Evolutionary conservation across 805 yeast genomes (phyloP).

Genomic region (Priceomyces haplophilus): DNA sequence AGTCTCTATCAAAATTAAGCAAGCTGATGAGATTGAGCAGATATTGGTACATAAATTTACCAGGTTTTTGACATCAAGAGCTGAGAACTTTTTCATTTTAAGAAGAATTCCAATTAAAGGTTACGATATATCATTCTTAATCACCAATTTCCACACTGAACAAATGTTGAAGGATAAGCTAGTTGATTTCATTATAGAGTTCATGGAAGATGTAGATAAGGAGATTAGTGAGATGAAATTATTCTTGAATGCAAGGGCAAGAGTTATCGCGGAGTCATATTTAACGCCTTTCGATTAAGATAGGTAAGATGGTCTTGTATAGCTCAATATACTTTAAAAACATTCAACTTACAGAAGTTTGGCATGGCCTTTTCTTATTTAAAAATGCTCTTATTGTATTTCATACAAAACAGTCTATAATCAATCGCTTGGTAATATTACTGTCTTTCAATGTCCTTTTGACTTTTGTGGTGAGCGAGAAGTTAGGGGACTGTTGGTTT

Average conservation of each 20-base stretch:
- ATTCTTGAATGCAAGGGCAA: slow-evolving; percentile 94
- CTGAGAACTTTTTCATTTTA: slow-evolving; percentile 87
- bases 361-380: too few species aligned
- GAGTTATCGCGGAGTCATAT: slow-evolving; percentile 96
- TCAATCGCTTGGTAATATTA: too few species aligned
- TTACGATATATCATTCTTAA: slow-evolving; percentile 87
- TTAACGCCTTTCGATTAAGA: slow-evolving; percentile 72
- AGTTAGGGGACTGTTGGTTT: slow-evolving; percentile 17
- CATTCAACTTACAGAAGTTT: background rate
- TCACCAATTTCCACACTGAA: slow-evolving; percentile 93
- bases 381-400: background rate
- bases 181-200: slow-evolving; percentile 95
- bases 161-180: slow-evolving; percentile 92
- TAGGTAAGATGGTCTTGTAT: background rate
- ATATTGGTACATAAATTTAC: slow-evolving; percentile 94
- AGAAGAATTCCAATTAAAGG: slow-evolving; percentile 90
- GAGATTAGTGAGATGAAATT: slow-evolving; percentile 98
- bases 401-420: background rate
- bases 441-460: background rate
- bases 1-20: slow-evolving; percentile 88
- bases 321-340: background rate
- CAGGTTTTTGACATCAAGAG: slow-evolving; percentile 89
- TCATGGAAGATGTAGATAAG: slow-evolving; percentile 98
- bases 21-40: slow-evolving; percentile 95
- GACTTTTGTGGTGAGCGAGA: slow-evolving; percentile 14